Percentiles rank a stretch among this genome's conserved stretches.
Evolutionary conservation across 2,329 filamentous ascomycete species (phyloP).

Genomic region (Leptographium flavum): DNA sequence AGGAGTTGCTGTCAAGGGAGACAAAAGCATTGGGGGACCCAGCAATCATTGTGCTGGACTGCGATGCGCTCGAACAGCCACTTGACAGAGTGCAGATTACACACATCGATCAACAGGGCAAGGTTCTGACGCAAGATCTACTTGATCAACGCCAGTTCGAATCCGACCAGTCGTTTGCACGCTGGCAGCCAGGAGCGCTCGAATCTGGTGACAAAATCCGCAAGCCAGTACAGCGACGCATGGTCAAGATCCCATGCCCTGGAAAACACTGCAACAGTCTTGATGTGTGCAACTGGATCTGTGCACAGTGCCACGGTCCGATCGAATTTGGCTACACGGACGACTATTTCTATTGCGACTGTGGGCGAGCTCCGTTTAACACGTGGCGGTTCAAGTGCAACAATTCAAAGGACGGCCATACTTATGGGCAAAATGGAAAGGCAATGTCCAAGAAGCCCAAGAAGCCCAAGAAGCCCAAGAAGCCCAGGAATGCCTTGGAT

Average conservation of each 20-base stretch:
- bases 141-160: not conserved
- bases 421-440: not conserved
- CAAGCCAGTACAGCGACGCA: constrained; percentile 15
- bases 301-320: constrained; percentile 13
- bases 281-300: constrained; percentile 9
- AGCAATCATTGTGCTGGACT: constrained; percentile 1
- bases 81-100: not conserved
- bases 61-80: not conserved
- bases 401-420: constrained; percentile 11
- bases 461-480: too few relatives aligned
- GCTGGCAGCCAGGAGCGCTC: not conserved
- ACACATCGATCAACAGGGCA: not conserved
- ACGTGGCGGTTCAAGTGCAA: constrained; percentile 20
- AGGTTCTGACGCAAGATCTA: not conserved
- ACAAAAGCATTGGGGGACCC: not conserved
- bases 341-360: constrained; percentile 22
- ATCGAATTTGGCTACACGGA: constrained; percentile 18
- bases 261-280: constrained; percentile 12
- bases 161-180: not conserved
- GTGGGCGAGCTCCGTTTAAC: constrained; percentile 16
- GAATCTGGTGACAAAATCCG: not conserved
- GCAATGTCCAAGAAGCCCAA: too few relatives aligned
- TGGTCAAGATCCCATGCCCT: constrained; percentile 21
- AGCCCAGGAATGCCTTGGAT: not conserved
- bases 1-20: not conserved